Evolutionary conservation across 1,284 basidiomycete genomes (phyloP), one percentile per base, ranked within the genome.

Genomic region (Pascua guehoae): DNA sequence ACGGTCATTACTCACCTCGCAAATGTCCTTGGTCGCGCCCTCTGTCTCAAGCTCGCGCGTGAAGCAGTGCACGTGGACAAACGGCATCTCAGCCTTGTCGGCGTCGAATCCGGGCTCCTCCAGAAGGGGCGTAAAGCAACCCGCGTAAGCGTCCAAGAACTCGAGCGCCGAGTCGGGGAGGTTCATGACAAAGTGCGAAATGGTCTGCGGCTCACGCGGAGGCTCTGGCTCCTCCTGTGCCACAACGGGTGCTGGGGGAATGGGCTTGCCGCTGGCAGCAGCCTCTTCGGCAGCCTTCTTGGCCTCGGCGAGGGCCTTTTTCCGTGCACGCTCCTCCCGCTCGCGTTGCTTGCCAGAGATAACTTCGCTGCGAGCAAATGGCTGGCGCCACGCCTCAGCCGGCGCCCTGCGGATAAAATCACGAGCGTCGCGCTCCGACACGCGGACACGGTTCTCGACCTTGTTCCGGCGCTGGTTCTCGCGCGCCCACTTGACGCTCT

Each of bases 61-160:
- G 75, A 99, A 99, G 78, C 93, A 98, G 75, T 99, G 89, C 60
- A 91, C 94, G 72, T 99, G 96, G 9, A 98, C 82, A 81, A 91
- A 84, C 0, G 96, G 95, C 85, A 91, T 86, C 47, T 56, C 65
- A n/a, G 78, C 74, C 52, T 32, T 41, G 12, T 55, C 40, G 15
- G 57, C 51, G 46, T 57, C 58, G 40, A 73, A 71, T 2, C 62
- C 71, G 1, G 43, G 39, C 16, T 62, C 51, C 2, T 46, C 43
- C 4, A 68, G 44, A 0, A 79, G 47, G 74, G 78, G 41, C 70
- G 70, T 41, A 76, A 77, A 71, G 88, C 81, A 62, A 0, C 91
- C 92, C 1, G 83, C 82, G 79, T 89, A 98, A 0, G 89, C 89
- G 69, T 90, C 88, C 54, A 99, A 80, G 77, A 98, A 98, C 51